Evolutionary conservation across 2,329 filamentous ascomycete species (phyloP).

Genomic region (Penicillium freii): DNA sequence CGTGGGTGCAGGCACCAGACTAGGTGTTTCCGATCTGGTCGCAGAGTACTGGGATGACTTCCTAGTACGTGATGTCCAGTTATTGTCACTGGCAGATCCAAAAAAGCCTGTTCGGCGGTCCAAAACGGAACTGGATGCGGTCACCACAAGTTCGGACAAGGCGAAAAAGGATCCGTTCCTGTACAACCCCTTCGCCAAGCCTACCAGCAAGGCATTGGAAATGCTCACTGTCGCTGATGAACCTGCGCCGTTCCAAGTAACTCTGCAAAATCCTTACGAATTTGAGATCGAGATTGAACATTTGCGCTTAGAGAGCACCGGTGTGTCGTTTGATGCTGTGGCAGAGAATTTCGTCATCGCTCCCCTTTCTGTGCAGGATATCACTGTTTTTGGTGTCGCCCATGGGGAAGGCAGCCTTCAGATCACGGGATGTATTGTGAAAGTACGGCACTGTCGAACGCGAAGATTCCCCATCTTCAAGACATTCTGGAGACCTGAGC

Average conservation of each 20-base stretch:
- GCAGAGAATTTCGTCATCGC: constrained; percentile 68
- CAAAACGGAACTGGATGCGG: constrained; percentile 50
- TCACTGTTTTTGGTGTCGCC: constrained; percentile 69
- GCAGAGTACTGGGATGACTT: constrained; percentile 98
- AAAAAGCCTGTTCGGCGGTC: constrained; percentile 66
- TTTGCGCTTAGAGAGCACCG: constrained; percentile 71
- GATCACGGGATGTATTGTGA: constrained; percentile 75
- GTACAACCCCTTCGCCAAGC: constrained; percentile 86
- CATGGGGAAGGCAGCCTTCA: constrained; percentile 65
- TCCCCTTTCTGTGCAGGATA: constrained; percentile 76
- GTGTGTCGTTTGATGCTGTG: constrained; percentile 67
- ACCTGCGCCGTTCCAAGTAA: constrained; percentile 72
- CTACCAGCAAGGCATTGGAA: constrained; percentile 57
- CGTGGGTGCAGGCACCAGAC: constrained; percentile 68
- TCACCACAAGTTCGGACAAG: constrained; percentile 40
- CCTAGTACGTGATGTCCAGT: constrained; percentile 71
- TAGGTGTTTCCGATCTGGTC: constrained; percentile 67
- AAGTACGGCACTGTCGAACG: constrained; percentile 76
- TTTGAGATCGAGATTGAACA: constrained; percentile 87
- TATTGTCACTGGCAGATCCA: constrained; percentile 62
- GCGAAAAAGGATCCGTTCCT: constrained; percentile 74
- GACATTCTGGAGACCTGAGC: constrained; percentile 69
- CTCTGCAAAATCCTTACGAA: constrained; percentile 90
- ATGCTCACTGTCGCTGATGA: constrained; percentile 76
- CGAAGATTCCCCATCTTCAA: constrained; percentile 81